Evolutionary conservation across 169 alveolate genomes (phyloP), one percentile per base, ranked within the genome.

Genomic region (Theileria sp.): DNA sequence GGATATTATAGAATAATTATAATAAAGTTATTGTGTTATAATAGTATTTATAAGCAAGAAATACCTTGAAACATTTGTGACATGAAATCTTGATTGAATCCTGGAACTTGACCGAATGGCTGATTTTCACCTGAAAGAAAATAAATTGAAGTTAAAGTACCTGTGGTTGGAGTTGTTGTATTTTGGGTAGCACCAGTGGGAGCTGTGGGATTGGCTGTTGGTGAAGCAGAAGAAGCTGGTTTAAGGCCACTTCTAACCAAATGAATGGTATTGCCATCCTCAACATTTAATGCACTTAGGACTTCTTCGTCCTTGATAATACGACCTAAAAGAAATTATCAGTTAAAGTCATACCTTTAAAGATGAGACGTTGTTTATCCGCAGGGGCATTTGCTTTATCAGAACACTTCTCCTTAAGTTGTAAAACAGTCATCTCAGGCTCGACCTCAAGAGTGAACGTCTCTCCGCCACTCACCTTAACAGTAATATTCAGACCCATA

Each of bases 221-320:
- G 34, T 21, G 79, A 65, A 7, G 95, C 12, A 60, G 71, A 32
- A 23, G 83, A 19, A 32, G 85, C 51, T 80, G 77, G 85, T 49
- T 86, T 87, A 6, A 80, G 92, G 19, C 95, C 95, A 66, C 96
- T 92, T 50, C 95, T 91, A 36, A 95, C 98, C 83, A 95, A 73
- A 76, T 95, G 97, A 86, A 95, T 92, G 58, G 96, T 93, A 80
- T 92, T 94, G 17, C 97, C 97, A 79, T 88, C 94, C 60, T 92
- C 95, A 61, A 93, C 94, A 51, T 85, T 89, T 56, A 90, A 91
- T 17, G 77, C 71, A 30, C 91, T 76, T 61, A 95, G 73, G 34
- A 80, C 66, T 64, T 95, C 97, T 32, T 77, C 93, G 69, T 95
- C 98, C 91, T 94, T 95, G 60, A 95, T 84, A 26, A 95, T 94